Conservation (phyloP, 2,329 filamentous ascomycete species). For the Capronia epimyces region DNA sequence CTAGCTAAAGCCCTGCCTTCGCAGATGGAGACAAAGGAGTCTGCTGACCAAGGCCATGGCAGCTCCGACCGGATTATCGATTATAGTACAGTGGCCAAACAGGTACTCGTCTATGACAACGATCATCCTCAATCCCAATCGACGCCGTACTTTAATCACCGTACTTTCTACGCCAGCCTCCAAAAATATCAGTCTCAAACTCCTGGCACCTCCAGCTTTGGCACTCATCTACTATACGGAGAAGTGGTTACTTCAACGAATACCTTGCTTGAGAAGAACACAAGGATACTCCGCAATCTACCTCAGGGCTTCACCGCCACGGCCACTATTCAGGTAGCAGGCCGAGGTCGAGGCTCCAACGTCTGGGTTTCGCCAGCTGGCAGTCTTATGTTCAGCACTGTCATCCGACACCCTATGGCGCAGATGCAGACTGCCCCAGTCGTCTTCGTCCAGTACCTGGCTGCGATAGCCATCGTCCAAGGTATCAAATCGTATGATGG, state of each 20-base stretch:
- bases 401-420: conserved; percentile 74
- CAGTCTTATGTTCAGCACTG: conserved; percentile 77
- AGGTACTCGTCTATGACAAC: conserved; percentile 65
- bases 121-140: conserved; percentile 62
- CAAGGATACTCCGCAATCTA: conserved; percentile 65
- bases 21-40: conserved; percentile 31
- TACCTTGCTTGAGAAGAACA: conserved; percentile 90
- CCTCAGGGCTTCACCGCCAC: conserved; percentile 82
- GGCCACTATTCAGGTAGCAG: conserved; percentile 82
- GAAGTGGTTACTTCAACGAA: conserved; percentile 93
- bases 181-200: conserved; percentile 56
- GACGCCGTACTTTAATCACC: conserved; percentile 82
- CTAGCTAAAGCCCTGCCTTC: conserved; percentile 50
- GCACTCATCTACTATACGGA: conserved; percentile 73
- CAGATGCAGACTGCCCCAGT: conserved; percentile 70
- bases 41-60: conserved; percentile 32
- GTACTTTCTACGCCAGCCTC: conserved; percentile 69
- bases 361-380: conserved; percentile 92
- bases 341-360: conserved; percentile 81
- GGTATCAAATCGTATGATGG: conserved; percentile 73
- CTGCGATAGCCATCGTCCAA: conserved; percentile 78
- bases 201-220: conserved; percentile 55
- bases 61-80: conserved; percentile 59
- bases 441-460: conserved; percentile 89
- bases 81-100: conserved; percentile 68